phyloP scores from a whole-genome alignment of 371 early-diverging fungal species.

The Polyrhizophydium stewartii region DNA sequence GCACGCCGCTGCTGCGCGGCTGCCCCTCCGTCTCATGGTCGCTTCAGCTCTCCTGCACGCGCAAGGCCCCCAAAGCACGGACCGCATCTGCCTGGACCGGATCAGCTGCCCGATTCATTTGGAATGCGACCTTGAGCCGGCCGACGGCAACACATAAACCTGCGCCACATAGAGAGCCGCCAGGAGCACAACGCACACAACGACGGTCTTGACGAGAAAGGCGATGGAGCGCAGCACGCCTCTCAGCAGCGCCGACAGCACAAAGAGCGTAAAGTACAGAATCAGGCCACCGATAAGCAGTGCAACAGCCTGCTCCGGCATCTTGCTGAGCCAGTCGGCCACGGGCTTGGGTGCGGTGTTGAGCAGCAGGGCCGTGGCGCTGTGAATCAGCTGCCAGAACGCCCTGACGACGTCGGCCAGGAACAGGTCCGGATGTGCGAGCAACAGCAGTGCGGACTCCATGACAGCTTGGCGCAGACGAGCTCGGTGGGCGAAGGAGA shows the following conservation, averaged over 20 bases:
- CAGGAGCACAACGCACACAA: background rate
- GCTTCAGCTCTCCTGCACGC: no score
- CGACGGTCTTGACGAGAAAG: background rate
- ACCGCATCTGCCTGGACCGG: no score
- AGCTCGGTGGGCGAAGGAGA: no score
- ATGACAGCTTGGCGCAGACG: no score
- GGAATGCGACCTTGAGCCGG: no score
- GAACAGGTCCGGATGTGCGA: conserved; percentile 1
- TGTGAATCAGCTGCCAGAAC: background rate
- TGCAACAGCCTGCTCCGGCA: background rate
- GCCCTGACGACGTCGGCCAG: background rate
- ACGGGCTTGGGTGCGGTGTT: background rate
- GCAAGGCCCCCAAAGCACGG: no score
- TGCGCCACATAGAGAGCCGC: background rate
- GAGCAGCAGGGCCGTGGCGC: background rate
- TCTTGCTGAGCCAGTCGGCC: background rate
- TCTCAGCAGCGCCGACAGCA: background rate
- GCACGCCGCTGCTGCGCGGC: no score
- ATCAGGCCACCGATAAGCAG: background rate
- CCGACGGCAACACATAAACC: background rate
- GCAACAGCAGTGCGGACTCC: background rate
- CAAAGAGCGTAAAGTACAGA: background rate
- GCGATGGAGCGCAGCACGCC: background rate
- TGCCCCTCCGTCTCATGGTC: no score
- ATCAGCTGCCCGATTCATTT: no score